phyloP scores from a whole-genome alignment of 768 basidiomycete species.

The Sarcomyxa edulis region DNA sequence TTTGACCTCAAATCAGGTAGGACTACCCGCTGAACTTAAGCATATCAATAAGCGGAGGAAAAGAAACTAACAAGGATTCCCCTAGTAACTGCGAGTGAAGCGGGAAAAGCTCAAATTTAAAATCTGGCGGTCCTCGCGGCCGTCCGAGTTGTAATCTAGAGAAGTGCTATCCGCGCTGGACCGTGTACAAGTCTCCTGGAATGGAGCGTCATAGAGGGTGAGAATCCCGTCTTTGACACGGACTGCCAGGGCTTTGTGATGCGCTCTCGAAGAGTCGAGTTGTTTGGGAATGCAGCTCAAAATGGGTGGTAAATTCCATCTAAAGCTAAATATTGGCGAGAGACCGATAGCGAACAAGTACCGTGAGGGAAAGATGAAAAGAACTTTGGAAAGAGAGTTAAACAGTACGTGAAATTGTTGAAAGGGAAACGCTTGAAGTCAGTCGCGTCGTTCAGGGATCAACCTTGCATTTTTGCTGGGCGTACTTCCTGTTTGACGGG shows the following conservation, averaged over 20 bases:
- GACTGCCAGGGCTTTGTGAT: constrained; percentile 38
- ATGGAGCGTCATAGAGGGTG: constrained; percentile 77
- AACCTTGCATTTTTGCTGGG: no score
- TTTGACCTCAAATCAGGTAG: constrained; percentile 78
- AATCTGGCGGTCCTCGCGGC: constrained; percentile 62
- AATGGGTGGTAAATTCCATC: constrained; percentile 81
- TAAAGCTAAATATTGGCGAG: constrained; percentile 81
- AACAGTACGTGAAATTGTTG: no score
- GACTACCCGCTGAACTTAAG: constrained; percentile 86
- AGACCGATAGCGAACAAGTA: constrained; percentile 84
- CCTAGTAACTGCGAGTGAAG: constrained; percentile 86
- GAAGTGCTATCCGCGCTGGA: constrained; percentile 68
- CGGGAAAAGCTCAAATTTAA: constrained; percentile 81
- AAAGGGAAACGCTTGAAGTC: constrained; percentile 75
- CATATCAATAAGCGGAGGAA: constrained; percentile 89
- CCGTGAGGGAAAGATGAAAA: constrained; percentile 82
- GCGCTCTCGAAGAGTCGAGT: constrained; percentile 76
- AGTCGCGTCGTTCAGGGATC: constrained; percentile 53
- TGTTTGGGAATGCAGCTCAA: constrained; percentile 85
- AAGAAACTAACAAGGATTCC: constrained; percentile 91
- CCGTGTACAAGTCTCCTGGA: constrained; percentile 78
- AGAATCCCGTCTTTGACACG: constrained; percentile 48
- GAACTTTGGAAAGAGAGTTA: constrained; percentile 78
- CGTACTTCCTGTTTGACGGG: no score
- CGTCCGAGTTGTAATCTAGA: constrained; percentile 76